Percentiles rank a stretch among this genome's conserved stretches.
These are phyloP conservation scores for Cornus suecica DNA, from an alignment of 148 eudicot species.

Conservation along the genomic window DNA sequence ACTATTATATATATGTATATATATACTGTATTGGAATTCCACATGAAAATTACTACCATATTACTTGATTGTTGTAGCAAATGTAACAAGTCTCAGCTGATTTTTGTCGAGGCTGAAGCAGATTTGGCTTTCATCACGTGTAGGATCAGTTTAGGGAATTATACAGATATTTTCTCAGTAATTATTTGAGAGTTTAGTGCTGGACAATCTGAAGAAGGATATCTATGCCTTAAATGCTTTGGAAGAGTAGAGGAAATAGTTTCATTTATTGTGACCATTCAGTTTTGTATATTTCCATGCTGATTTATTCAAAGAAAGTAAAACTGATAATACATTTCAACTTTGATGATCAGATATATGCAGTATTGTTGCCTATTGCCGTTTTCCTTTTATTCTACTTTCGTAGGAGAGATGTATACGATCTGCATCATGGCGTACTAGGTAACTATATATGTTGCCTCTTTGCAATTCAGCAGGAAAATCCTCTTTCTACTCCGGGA, in stretches of 20 bases:
- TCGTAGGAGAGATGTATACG: conserved; percentile 62
- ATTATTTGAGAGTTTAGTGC: no score
- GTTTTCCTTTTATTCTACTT: conserved; percentile 50
- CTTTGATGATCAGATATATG: conserved; percentile 41
- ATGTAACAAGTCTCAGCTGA: neutral
- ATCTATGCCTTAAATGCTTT: no score
- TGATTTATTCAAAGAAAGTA: neutral
- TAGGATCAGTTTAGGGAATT: no score
- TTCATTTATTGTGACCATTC: neutral
- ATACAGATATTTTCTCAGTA: no score
- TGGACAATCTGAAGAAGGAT: no score
- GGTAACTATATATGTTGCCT: conserved; percentile 34
- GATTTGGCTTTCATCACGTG: no score
- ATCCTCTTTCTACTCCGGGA: neutral
- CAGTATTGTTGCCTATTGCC: conserved; percentile 57
- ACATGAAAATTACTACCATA: no score
- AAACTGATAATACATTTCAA: neutral
- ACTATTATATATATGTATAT: no score
- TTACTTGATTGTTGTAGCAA: neutral
- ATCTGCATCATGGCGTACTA: conserved; percentile 69
- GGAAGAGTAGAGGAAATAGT: no score
- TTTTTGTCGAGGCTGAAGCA: no score
- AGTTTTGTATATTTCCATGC: neutral
- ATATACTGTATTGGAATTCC: neutral
- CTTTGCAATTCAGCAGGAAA: neutral